A percentile compares a stretch with the other conserved stretches of the same genome.
phyloP scores from a whole-genome alignment of 805 yeast species.

The Kodamaea jinghongensis region DNA sequence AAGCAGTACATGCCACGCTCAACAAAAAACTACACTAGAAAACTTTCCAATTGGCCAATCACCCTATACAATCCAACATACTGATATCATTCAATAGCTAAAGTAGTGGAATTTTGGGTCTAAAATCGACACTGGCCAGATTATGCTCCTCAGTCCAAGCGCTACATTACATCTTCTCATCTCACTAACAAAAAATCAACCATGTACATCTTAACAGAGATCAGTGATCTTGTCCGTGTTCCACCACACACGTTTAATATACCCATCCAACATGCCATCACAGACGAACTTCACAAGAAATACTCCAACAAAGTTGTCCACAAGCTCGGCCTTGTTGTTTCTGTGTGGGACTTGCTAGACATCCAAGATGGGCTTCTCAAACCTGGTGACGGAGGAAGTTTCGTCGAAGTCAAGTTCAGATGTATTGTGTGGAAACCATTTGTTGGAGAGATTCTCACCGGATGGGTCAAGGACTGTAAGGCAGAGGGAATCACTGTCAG shows the following conservation, averaged over 20 bases:
- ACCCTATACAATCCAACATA: too few species aligned
- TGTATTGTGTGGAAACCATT: conserved; percentile 88
- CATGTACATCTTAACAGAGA: conserved; percentile 83
- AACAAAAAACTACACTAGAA: too few species aligned
- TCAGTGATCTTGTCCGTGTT: conserved; percentile 81
- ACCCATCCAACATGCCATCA: conserved; percentile 69
- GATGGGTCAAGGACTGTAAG: conserved; percentile 89
- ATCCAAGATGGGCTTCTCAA: conserved; percentile 84
- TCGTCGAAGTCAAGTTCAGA: conserved; percentile 70
- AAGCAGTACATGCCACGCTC: too few species aligned
- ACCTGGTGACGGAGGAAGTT: conserved; percentile 94
- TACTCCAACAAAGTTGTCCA: conserved; percentile 83
- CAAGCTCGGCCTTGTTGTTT: conserved; percentile 78
- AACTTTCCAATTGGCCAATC: too few species aligned
- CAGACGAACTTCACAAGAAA: conserved; percentile 78
- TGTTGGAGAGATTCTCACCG: conserved; percentile 87
- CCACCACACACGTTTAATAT: conserved; percentile 81
- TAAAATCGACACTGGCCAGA: too few species aligned
- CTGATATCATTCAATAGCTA: too few species aligned
- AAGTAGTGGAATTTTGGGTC: too few species aligned
- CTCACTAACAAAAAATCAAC: background rate
- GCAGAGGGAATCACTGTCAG: conserved; percentile 83
- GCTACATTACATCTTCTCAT: too few species aligned
- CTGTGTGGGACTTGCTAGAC: conserved; percentile 79
- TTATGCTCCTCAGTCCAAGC: too few species aligned